A percentile compares a stretch with the other conserved stretches of the same genome.
These are phyloP conservation scores for Pterocarpus santalinus DNA, from an alignment of 306 rosid species.

Conservation along the genomic window DNA sequence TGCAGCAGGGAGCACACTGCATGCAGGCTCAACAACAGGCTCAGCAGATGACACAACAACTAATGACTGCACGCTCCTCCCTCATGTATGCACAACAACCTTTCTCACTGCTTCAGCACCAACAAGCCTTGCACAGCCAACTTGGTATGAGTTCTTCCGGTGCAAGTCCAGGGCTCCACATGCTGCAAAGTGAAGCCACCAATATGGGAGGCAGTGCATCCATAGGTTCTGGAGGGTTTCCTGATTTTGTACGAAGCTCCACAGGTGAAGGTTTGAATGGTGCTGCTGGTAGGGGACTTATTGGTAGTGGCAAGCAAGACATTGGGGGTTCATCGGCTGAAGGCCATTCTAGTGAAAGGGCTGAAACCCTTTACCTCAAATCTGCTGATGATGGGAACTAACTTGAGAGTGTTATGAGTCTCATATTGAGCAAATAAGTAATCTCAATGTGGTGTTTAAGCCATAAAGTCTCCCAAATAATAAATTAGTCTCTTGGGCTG, in stretches of 20 bases:
- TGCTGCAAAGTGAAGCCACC: slow-evolving; percentile 70
- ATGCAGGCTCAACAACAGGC: slow-evolving; percentile 83
- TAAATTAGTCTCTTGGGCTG: no score
- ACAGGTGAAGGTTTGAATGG: slow-evolving; percentile 62
- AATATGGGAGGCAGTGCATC: slow-evolving; percentile 67
- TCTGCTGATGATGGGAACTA: slow-evolving; percentile 78
- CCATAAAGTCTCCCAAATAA: no score
- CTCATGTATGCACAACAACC: slow-evolving; percentile 92
- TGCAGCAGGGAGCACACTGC: slow-evolving; percentile 91
- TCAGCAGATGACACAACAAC: slow-evolving; percentile 87
- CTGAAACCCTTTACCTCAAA: slow-evolving; percentile 82
- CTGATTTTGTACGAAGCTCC: slow-evolving; percentile 70
- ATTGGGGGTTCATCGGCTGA: slow-evolving; percentile 67
- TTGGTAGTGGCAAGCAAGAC: slow-evolving; percentile 78
- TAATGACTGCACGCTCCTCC: slow-evolving; percentile 90
- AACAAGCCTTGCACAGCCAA: slow-evolving; percentile 80
- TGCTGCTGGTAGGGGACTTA: slow-evolving; percentile 51
- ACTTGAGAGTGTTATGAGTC: slow-evolving; percentile 35
- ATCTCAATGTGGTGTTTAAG: no score
- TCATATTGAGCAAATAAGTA: no score
- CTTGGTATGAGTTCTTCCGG: slow-evolving; percentile 68
- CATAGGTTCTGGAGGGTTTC: slow-evolving; percentile 71
- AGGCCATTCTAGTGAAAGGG: slow-evolving; percentile 78
- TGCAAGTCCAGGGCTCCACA: slow-evolving; percentile 78
- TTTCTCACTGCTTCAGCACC: slow-evolving; percentile 80